These are phyloP conservation scores for Ceratocystis destructans DNA, from an alignment of 2,329 filamentous ascomycete genomes.

Conservation along the genomic window DNA sequence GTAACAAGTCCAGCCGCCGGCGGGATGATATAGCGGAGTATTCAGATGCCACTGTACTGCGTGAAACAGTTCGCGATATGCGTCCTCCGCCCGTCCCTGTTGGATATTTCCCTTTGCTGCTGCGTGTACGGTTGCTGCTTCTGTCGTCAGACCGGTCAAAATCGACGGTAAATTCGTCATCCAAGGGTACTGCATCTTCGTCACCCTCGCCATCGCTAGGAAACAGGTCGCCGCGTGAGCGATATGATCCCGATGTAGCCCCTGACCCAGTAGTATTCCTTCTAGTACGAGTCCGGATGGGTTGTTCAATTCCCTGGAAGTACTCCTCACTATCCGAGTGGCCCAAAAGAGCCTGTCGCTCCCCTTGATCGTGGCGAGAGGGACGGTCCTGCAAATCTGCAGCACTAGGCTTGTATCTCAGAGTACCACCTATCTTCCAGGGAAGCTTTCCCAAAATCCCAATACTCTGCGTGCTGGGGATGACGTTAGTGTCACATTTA, in stretches of 20 bases:
- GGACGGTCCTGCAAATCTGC: constrained; percentile 84
- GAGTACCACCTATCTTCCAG: constrained; percentile 67
- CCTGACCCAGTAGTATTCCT: constrained; percentile 70
- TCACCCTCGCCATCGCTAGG: constrained; percentile 76
- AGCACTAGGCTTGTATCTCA: constrained; percentile 81
- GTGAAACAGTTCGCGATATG: constrained; percentile 41
- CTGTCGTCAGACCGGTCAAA: constrained; percentile 65
- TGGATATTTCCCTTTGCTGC: constrained; percentile 46
- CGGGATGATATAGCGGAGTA: constrained; percentile 26
- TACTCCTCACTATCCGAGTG: constrained; percentile 25
- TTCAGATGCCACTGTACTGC: constrained; percentile 41
- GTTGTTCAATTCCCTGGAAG: constrained; percentile 35
- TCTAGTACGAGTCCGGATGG: constrained; percentile 35
- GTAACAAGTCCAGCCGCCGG: background rate
- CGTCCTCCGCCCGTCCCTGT: constrained; percentile 24
- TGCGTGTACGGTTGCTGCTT: constrained; percentile 51
- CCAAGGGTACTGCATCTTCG: constrained; percentile 82
- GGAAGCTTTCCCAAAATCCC: constrained; percentile 75
- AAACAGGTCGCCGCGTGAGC: constrained; percentile 80
- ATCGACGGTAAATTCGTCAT: constrained; percentile 80
- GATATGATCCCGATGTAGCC: constrained; percentile 70
- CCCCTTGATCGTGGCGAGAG: constrained; percentile 37
- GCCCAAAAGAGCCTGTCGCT: constrained; percentile 56
- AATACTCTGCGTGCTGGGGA: constrained; percentile 71
- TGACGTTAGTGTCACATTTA: constrained; percentile 77